Evolutionary conservation across 495 filamentous ascomycete species (phyloP).

Genomic region (Letharia lupina): DNA sequence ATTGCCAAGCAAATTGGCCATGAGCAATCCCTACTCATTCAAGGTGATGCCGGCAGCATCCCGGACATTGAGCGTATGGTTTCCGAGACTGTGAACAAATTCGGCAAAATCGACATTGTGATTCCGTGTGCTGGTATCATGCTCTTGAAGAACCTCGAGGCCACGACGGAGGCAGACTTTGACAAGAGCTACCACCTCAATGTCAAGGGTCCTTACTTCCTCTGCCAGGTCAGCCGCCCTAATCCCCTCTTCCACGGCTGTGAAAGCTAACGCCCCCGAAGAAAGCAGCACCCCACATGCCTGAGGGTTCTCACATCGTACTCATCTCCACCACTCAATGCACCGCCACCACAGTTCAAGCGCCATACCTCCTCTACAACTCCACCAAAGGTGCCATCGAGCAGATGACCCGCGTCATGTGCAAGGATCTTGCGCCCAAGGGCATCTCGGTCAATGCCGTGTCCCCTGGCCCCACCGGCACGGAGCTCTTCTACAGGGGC

Average conservation of each 20-base stretch:
- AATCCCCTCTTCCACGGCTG: background rate
- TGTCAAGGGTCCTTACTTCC: constrained; percentile 61
- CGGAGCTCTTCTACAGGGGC: constrained; percentile 56
- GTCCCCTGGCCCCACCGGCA: constrained; percentile 57
- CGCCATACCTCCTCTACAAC: constrained; percentile 53
- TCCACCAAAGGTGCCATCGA: constrained; percentile 62
- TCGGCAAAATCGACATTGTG: constrained; percentile 53
- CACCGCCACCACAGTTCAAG: constrained; percentile 38
- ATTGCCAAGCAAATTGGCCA: constrained; percentile 47
- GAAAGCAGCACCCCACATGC: constrained; percentile 57
- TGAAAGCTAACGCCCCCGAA: constrained; percentile 23
- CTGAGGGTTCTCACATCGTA: constrained; percentile 47
- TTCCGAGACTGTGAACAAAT: constrained; percentile 37
- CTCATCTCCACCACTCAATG: constrained; percentile 51
- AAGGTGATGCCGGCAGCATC: constrained; percentile 41
- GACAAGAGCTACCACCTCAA: constrained; percentile 49
- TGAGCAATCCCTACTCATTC: constrained; percentile 45
- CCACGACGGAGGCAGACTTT: constrained; percentile 51
- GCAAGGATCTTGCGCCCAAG: constrained; percentile 55
- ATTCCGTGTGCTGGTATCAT: constrained; percentile 54
- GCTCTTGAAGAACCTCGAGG: constrained; percentile 45
- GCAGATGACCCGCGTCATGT: constrained; percentile 55
- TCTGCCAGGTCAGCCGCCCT: constrained; percentile 43
- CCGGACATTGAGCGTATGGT: constrained; percentile 37
- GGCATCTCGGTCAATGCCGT: constrained; percentile 57